Percentiles rank a stretch among this genome's conserved stretches.
These are phyloP conservation scores for Phytophthora lateralis DNA, from an alignment of 352 stramenopile genomes.

Conservation along the genomic window DNA sequence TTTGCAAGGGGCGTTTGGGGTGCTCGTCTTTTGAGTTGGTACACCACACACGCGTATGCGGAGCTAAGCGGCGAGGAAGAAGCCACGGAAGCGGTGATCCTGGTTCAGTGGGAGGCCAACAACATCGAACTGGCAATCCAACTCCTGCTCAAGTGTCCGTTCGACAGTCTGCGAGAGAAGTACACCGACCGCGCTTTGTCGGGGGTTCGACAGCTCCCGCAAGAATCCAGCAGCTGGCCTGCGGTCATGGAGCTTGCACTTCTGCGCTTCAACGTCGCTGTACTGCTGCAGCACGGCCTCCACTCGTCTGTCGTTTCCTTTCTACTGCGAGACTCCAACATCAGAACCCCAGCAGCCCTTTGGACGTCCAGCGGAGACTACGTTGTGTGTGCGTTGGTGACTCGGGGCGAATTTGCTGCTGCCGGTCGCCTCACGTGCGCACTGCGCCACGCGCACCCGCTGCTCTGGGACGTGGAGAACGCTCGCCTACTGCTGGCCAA, in stretches of 20 bases:
- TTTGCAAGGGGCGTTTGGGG: conserved; percentile 57
- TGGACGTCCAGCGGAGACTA: conserved; percentile 76
- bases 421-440: conserved; percentile 59
- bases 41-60: conserved; percentile 50
- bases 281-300: conserved; percentile 48
- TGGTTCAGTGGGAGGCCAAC: conserved; percentile 39
- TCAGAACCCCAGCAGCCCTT: conserved; percentile 7
- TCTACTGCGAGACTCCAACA: conserved; percentile 23
- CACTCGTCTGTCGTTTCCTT: conserved; percentile 49
- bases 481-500: conserved; percentile 63
- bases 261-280: conserved; percentile 60
- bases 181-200: conserved; percentile 41
- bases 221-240: conserved; percentile 22
- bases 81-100: conserved; percentile 45
- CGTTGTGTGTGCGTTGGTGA: conserved; percentile 67
- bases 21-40: conserved; percentile 54
- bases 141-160: conserved; percentile 67
- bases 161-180: conserved; percentile 48
- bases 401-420: conserved; percentile 46
- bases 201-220: conserved; percentile 15
- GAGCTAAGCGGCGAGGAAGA: conserved; percentile 34
- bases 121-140: conserved; percentile 44
- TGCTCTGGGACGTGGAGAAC: conserved; percentile 77
- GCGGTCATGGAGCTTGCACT: conserved; percentile 56
- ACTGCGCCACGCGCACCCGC: conserved; percentile 56